Evolutionary conservation across 1,284 basidiomycete genomes (phyloP), one percentile per base, ranked within the genome.

Genomic region (Ganoderma sinense): DNA sequence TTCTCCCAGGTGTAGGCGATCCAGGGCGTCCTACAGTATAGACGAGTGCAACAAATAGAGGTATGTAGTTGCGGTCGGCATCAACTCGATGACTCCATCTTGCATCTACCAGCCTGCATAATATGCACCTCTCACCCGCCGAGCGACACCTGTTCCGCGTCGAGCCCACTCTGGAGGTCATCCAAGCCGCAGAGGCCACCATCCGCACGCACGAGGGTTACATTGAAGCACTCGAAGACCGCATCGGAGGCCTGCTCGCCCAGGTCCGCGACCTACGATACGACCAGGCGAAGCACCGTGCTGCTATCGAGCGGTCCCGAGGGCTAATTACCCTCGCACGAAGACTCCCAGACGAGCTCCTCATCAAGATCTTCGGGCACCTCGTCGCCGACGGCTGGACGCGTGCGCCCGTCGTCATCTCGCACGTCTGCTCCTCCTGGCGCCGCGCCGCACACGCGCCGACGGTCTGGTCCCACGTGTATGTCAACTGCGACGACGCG

Each of bases 341-440:
- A 18, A 85, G 85, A 29, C 81, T 89, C 63, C 88, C 88, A 5
- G 80, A 80, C 4, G 90, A 91, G 74, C 77, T 91, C 29, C 84
- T 92, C 53, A 86, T 85, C 41, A 78, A 80, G 69, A 87, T 91
- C 40, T 88, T 91, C 73, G 84, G 87, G 69, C 77, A 82, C 40
- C 88, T 87, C 74, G 83, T 85, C 10, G 78, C 78, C 29, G 82
- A 83, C 62, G 87, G 87, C 14, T 90, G 87, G 86, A 85, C 84
- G 23, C 83, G 84, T 29, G 88, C 85, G 13, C 89, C 89, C 18
- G 76, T 91, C 23, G 81, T 84, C 58, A 84, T 84, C 55, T 90
- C 88, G 16, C 87, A 89, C 64, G 89, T 91, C 43, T 91, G 89
- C 74, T 83, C 85, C 3, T 80, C 85, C 66, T 92, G 90, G 90